These are phyloP conservation scores for Pugionium dolabratum DNA, from an alignment of 345 rosid species.

Conservation along the genomic window DNA sequence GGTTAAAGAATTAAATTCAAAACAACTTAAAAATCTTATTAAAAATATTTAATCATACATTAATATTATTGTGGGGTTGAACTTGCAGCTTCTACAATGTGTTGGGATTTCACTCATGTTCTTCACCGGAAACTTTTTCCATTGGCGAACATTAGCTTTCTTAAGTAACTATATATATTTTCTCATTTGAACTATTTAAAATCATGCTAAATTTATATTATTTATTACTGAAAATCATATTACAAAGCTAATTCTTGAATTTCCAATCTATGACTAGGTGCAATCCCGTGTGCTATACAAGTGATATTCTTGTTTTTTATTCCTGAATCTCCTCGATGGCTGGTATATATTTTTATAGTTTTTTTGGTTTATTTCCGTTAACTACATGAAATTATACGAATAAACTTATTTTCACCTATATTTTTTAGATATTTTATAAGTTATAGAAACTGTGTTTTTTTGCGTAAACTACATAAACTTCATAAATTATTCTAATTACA, in stretches of 20 bases:
- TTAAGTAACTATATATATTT: slow-evolving; percentile 30
- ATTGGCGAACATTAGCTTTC: slow-evolving; percentile 55
- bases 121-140: slow-evolving; percentile 47
- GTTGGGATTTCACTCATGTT: slow-evolving; percentile 46
- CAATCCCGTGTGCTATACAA: slow-evolving; percentile 41
- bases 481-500: too few relatives aligned
- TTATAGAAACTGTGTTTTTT: too few relatives aligned
- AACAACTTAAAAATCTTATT: too few relatives aligned
- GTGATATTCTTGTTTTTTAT: slow-evolving; percentile 45
- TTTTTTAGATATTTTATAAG: too few relatives aligned
- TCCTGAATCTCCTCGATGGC: slow-evolving; percentile 65
- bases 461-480: too few relatives aligned
- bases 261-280: slow-evolving; percentile 35
- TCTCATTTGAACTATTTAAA: background rate
- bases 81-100: slow-evolving; percentile 45
- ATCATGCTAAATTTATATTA: background rate
- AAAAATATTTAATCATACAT: background rate
- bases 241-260: background rate
- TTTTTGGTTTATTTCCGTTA: too few relatives aligned
- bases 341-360: slow-evolving; percentile 32
- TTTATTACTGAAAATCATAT: background rate
- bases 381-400: too few relatives aligned
- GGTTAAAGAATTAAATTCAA: background rate
- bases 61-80: background rate
- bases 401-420: too few relatives aligned